Evolutionary conservation across 2,329 filamentous ascomycete genomes (phyloP).

Genomic region (Sporothrix humicola): DNA sequence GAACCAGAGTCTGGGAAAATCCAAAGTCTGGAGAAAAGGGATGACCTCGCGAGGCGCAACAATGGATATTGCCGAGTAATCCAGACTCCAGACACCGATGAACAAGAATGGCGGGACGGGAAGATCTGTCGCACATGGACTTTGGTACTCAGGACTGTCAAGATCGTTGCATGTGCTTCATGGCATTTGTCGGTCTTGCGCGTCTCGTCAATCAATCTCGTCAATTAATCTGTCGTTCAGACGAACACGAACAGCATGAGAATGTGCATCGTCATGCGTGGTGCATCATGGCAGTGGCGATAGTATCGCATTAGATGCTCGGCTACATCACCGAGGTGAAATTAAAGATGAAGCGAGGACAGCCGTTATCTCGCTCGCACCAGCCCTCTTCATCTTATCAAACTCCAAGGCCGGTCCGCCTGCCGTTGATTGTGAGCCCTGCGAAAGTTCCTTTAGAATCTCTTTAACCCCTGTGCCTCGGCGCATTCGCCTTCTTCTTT

Average conservation of each 20-base stretch:
- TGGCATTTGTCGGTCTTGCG: background rate
- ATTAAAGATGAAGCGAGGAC: background rate
- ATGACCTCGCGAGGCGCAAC: background rate
- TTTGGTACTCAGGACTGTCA: too few species aligned
- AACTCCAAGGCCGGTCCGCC: background rate
- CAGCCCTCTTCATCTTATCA: background rate
- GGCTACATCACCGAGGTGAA: background rate
- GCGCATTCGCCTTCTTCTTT: constrained; percentile 25
- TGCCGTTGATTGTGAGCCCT: background rate
- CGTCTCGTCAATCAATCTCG: too few species aligned
- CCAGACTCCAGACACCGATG: background rate
- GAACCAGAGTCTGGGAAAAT: background rate
- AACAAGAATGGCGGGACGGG: background rate
- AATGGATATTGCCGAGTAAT: background rate
- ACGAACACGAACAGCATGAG: background rate
- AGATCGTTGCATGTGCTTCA: background rate
- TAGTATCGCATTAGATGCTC: background rate
- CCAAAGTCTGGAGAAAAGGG: constrained; percentile 7
- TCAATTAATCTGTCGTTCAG: background rate
- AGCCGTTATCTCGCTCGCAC: background rate
- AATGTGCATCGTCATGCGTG: background rate
- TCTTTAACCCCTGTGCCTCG: background rate
- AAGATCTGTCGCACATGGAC: background rate
- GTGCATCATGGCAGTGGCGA: too few species aligned
- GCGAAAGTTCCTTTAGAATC: background rate